These are phyloP conservation scores for Agastache rugosa DNA, from an alignment of 257 asterid species.

Conservation along the genomic window DNA sequence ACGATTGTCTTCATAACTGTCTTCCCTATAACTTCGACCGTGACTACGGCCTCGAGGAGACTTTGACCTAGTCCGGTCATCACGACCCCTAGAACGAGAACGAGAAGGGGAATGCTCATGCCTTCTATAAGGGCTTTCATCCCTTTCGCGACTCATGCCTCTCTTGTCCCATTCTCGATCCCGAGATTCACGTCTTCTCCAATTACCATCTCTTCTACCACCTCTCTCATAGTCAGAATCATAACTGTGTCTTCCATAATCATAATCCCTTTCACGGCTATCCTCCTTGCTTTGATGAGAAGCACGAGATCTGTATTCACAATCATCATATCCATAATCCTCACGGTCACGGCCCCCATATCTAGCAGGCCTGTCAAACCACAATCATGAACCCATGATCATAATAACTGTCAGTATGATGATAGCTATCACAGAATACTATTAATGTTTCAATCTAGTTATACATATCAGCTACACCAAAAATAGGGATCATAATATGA, in stretches of 20 bases:
- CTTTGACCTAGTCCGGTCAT: conserved; percentile 81
- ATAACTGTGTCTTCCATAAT: conserved; percentile 76
- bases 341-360: conserved; percentile 81
- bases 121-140: conserved; percentile 70
- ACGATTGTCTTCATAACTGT: conserved; percentile 79
- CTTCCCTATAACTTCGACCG: conserved; percentile 85
- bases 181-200: conserved; percentile 85
- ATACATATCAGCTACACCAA: conserved; percentile 51
- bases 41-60: conserved; percentile 88
- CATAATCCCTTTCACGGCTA: conserved; percentile 84
- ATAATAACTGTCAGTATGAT: conserved; percentile 47
- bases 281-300: conserved; percentile 73
- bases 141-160: conserved; percentile 83
- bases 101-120: conserved; percentile 68
- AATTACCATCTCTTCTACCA: conserved; percentile 75
- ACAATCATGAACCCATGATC: conserved; percentile 53
- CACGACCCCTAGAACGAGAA: conserved; percentile 75
- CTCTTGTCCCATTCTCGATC: conserved; percentile 85
- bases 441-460: conserved; percentile 41
- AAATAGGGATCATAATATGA: conserved; percentile 43
- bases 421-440: conserved; percentile 40
- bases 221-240: conserved; percentile 95
- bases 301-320: conserved; percentile 74
- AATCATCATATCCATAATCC: conserved; percentile 84
- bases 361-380: conserved; percentile 77